Evolutionary conservation across 2,329 filamentous ascomycete genomes (phyloP).

Genomic region (Aspergillus fischeri): DNA sequence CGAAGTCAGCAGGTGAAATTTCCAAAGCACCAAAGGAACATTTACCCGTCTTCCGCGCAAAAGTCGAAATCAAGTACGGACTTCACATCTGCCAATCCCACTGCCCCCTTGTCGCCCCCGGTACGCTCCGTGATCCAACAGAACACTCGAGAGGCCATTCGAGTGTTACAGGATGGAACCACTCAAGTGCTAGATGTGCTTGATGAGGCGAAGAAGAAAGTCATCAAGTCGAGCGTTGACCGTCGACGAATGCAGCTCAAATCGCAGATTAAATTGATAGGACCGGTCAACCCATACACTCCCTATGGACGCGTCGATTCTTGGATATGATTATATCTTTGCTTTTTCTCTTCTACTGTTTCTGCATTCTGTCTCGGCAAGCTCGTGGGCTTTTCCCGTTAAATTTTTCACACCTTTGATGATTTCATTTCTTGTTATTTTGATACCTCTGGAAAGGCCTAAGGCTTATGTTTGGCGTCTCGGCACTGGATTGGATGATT

Average conservation of each 20-base stretch:
- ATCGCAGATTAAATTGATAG: conserved; percentile 38
- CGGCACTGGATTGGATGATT: not conserved
- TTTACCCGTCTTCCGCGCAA: conserved; percentile 2
- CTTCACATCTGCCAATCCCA: conserved; percentile 9
- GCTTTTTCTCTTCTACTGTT: not conserved
- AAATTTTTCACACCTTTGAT: not conserved
- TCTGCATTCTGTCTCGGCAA: not conserved
- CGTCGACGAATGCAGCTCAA: conserved; percentile 36
- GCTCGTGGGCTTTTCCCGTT: not conserved
- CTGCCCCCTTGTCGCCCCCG: conserved; percentile 16
- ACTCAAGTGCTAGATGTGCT: conserved; percentile 26
- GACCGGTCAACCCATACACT: conserved; percentile 31
- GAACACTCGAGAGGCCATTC: conserved; percentile 23
- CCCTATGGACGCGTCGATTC: conserved; percentile 21
- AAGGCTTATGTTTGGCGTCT: not conserved
- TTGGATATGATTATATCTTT: conserved; percentile 23
- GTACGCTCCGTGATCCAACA: conserved; percentile 19
- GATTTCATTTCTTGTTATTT: not conserved
- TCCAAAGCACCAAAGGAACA: conserved; percentile 12
- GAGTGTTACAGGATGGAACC: conserved; percentile 23
- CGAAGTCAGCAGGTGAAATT: conserved; percentile 17
- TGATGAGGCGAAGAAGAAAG: conserved; percentile 31
- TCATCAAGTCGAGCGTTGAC: conserved; percentile 31
- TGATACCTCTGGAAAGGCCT: not conserved
- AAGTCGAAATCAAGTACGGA: not conserved